Conservation (phyloP, 768 basidiomycete species). For the Mycena vulgaris region DNA sequence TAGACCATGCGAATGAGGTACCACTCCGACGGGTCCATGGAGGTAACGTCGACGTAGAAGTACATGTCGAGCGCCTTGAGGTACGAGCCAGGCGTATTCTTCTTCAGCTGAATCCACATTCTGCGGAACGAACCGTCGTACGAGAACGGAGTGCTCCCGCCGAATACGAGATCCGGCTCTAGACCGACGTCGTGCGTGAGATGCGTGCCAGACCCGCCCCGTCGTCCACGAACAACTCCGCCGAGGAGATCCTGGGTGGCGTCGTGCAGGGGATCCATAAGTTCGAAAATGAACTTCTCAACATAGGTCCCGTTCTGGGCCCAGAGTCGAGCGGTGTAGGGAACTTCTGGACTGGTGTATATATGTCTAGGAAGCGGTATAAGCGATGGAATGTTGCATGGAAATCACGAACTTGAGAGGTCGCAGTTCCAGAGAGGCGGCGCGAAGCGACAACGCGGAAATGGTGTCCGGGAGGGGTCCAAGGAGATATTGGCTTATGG, state of each 20-base stretch:
- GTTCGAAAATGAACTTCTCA: conserved; percentile 13
- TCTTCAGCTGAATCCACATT: conserved; percentile 66
- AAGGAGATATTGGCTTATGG: conserved; percentile 32
- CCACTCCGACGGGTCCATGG: conserved; percentile 68
- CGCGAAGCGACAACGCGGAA: conserved; percentile 21
- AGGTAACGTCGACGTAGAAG: conserved; percentile 70
- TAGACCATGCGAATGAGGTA: conserved; percentile 70
- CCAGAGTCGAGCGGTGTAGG: conserved; percentile 30
- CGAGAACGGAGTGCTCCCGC: conserved; percentile 65
- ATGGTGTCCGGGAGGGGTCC: conserved; percentile 35
- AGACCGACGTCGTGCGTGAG: neutral
- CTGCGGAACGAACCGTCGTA: conserved; percentile 75
- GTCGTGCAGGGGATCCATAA: conserved; percentile 26
- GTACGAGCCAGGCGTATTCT: conserved; percentile 65
- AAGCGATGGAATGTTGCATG: neutral
- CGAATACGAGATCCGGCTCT: conserved; percentile 52
- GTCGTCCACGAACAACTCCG: conserved; percentile 10
- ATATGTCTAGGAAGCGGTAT: conserved; percentile 25
- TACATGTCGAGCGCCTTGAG: conserved; percentile 71
- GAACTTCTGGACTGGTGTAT: conserved; percentile 35
- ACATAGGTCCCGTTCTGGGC: conserved; percentile 11
- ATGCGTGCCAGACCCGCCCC: neutral
- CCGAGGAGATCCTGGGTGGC: conserved; percentile 36
- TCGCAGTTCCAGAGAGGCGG: conserved; percentile 5
- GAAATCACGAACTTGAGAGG: conserved; percentile 29